Evolutionary conservation across 2,329 filamentous ascomycete species (phyloP), one percentile per base, ranked within the genome.

Genomic region (Aspergillus niger): DNA sequence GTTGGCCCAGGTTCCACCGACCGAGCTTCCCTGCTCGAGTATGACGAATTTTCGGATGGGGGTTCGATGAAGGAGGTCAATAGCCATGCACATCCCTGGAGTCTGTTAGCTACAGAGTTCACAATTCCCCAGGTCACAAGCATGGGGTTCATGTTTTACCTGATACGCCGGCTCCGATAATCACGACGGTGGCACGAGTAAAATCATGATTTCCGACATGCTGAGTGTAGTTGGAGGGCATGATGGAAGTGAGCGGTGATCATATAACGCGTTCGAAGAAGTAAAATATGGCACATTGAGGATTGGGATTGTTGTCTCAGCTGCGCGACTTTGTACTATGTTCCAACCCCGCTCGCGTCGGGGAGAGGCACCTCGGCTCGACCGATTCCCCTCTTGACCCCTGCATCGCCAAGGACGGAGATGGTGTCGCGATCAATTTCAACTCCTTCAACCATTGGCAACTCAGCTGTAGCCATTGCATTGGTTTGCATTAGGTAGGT

Each of bases 151-250:
- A 44, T 17, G 11, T 17, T 2, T 4, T 50, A 11, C 82, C 82
- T 59, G 81, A 83, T 32, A 85, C 79, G 0, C 83, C 82, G 7
- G 81, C 84, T 3, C 84, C 84, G 38, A 87, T 83, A 55, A 86
- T 86, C 8, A 85, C 80, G 1, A 86, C 83, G 2, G 82, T 80
- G 0, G 83, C 81, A 62, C 81, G 77, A 7, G 80, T 82, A 61
- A 82, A 81, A 63, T 82, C 78, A 55, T 80, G 79, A 62, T 85
- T 85, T 15, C 81, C 71, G 3, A 72, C 69, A 50, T 30, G 47
- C 26, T 50, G 47, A 8, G n/a, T n/a, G 10, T 3, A 15, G 3
- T 7, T 17, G 7, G 26, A 50, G 13, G 47, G n/a, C 47, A 50
- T 50, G 15, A n/a, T 50, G 47, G 4, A 11, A 5, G n/a, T 36